Base-by-base conservation (phyloP, 257 asterid genomes). In the Marsdenia floribunda region DNA sequence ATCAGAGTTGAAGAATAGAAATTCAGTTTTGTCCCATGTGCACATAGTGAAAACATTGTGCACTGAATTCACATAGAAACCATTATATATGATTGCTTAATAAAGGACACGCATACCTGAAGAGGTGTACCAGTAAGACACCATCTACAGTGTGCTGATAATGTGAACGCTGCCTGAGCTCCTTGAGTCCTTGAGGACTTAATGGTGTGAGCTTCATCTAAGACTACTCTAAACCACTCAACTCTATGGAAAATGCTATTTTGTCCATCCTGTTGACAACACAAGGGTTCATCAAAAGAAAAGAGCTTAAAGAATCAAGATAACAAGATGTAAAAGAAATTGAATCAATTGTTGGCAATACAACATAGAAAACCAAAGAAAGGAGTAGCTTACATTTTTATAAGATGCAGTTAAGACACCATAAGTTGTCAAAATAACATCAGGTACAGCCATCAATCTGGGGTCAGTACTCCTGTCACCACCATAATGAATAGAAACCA, bases 111-210 rank as follows among this genome's bases (percentile, higher is more conserved):
- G 33, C 77, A 53, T 79, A 88, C 97, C 96, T 92, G 97, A 77
- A 92, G 90, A 75, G 97, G 97, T 65, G 97, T 92, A 71, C 96
- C 97, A 55, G 97, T 92, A 29, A 92, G 93, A 77, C 97, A 90
- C 97, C 96, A 92, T 12, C 95, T 85, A 80, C 96, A 87, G 82
- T 85, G 79, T 1, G 97, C 87, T 59, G 93, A 74, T 81, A 92
- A 81, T 61, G 82, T 81, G 83, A 85, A 92, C 6, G 96, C 92
- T 54, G 96, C 96, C 77, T 85, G 93, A 49, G 97, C 97, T 81
- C 79, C 85, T 70, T 79, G 85, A 78, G 93, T 84, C 80, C 71
- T 92, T n/a, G 87, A 82, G 63, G 95, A 82, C 85, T 92, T 92
- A 49, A 92, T 92, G 55, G 84, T 92, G 85, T 92, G 97, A 70